A percentile compares a stretch with the other conserved stretches of the same genome.
Conservation (phyloP, 2,329 filamentous ascomycete species). For the Penicillium crustosum region DNA sequence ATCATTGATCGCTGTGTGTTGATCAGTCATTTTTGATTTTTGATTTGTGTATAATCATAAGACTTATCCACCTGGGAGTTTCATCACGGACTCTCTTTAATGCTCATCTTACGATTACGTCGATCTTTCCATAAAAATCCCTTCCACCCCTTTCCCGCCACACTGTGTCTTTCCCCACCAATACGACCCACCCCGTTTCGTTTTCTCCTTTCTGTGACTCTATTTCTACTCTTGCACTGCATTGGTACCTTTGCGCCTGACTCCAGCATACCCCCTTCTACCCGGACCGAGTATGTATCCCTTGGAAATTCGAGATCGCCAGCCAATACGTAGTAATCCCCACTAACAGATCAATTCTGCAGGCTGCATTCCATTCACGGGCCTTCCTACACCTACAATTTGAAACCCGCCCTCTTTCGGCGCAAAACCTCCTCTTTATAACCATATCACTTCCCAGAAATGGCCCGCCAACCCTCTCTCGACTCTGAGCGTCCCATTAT, state of each 20-base stretch:
- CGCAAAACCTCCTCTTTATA: not conserved
- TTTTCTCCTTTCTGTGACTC: constrained; percentile 16
- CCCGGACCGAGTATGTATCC: constrained; percentile 1
- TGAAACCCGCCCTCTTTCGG: constrained; percentile 1
- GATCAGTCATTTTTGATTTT: not conserved
- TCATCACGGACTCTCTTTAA: not conserved
- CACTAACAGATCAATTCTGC: constrained; percentile 9
- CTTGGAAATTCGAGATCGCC: not conserved
- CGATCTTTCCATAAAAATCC: constrained; percentile 8
- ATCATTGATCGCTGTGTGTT: not conserved
- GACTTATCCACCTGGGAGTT: not conserved
- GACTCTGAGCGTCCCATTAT: constrained; percentile 59
- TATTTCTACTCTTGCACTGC: not conserved
- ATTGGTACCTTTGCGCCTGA: constrained; percentile 3
- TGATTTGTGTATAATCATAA: not conserved
- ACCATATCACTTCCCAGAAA: constrained; percentile 14
- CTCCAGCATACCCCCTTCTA: not conserved
- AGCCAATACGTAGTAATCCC: not conserved
- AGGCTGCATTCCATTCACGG: constrained; percentile 1
- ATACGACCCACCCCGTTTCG: constrained; percentile 24
- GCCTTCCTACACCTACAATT: constrained; percentile 2
- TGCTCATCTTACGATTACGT: constrained; percentile 1
- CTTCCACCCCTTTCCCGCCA: constrained; percentile 2
- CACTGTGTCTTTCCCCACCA: constrained; percentile 6
- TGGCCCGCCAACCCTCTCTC: constrained; percentile 47